Base-by-base conservation (phyloP, 2,329 filamentous ascomycete species). In the Bipolaris oryzae region DNA sequence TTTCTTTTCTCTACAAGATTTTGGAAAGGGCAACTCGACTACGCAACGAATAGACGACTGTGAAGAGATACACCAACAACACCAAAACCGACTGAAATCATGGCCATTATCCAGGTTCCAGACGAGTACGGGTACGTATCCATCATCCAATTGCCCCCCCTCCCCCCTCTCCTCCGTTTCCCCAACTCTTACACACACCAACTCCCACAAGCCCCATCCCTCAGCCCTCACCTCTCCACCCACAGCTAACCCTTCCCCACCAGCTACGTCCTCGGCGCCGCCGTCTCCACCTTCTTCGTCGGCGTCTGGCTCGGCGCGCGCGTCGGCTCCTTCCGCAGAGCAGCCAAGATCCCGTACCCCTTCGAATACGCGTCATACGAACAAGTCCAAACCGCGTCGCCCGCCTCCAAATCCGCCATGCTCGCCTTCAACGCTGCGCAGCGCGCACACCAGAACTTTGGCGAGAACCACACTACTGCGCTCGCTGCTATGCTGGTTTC, bases 351-450 rank as follows among this genome's bases (percentile, higher is more conserved):
- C 58, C 77, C 78, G 15, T 87, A 87, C 72, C 86, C 86, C 13
- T 82, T 84, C 75, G 74, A 78, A 69, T 87, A 85, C 75, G 85
- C 86, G 28, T 82, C 82, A 20, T 73, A 78, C 46, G 80, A 83
- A 57, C 81, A 86, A 71, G 78, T 84, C 71, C 79, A 70, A 34
- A 67, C 74, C 15, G 72, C 76, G 3, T 63, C 73, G 2, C 67
- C 73, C 18, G 69, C 73, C 13, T 79, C 63, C 66, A 74, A 69
- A 76, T 80, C 76, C 76, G 74, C 67, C 20, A 72, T 80, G 67
- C 71, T 80, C 56, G 65, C 77, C 31, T 82, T 80, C 76, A 82
- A 82, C 74, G 60, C 66, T 50, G 72, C 74, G 0, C 75, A 76
- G 57, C 74, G 74, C 66, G 67, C 68, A 2, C 84, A 86, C 77